These are phyloP conservation scores for Hygrophila difformis DNA, from an alignment of 257 asterid genomes.

Conservation along the genomic window DNA sequence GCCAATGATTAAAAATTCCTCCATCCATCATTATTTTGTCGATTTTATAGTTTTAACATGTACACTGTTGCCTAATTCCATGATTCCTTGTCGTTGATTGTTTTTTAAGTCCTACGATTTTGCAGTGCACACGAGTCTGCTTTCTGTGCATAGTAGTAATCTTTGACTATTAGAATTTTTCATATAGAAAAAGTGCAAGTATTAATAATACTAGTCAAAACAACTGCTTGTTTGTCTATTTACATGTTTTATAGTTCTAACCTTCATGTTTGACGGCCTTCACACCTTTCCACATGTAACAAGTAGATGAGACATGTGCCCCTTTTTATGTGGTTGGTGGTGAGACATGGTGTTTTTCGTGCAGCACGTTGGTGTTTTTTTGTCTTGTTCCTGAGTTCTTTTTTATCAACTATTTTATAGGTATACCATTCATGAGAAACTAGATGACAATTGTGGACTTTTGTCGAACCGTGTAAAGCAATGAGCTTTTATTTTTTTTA, in stretches of 20 bases:
- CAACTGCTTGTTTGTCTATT: background rate
- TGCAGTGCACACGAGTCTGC: background rate
- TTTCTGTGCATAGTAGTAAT: background rate
- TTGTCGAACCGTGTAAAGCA: too few species aligned
- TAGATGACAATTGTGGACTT: too few species aligned
- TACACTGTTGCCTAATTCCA: background rate
- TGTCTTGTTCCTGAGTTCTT: background rate
- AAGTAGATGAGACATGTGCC: too few species aligned
- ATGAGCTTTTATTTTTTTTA: too few species aligned
- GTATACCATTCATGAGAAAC: too few species aligned
- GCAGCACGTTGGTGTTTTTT: background rate
- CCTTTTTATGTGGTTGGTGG: background rate
- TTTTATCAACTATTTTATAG: too few species aligned
- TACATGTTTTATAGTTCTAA: background rate
- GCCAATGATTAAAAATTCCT: too few species aligned
- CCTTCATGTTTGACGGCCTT: background rate
- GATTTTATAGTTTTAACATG: too few species aligned
- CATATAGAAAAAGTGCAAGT: background rate
- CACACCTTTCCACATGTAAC: background rate
- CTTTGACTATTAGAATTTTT: background rate
- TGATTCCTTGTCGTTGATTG: background rate
- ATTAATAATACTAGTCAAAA: slow-evolving; percentile 14
- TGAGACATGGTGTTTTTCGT: background rate
- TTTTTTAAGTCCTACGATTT: background rate
- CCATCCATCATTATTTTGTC: background rate